A percentile compares a stretch with the other conserved stretches of the same genome.
Evolutionary conservation across 2,329 filamentous ascomycete species (phyloP).

Genomic region (Neocatenulostroma microsporum): DNA sequence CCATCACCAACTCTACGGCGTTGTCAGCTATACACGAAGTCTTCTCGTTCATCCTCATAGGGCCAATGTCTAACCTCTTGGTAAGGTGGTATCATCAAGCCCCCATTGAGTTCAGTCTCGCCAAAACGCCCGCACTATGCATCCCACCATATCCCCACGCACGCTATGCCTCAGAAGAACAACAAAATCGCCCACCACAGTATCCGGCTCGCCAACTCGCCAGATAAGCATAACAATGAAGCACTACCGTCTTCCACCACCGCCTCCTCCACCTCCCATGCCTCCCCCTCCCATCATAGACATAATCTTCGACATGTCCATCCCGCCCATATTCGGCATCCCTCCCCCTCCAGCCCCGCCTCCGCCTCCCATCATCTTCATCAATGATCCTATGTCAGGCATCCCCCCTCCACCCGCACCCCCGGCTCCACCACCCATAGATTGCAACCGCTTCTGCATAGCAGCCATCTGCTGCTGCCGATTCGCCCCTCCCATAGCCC

Average conservation of each 20-base stretch:
- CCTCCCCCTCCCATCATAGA: slow-evolving; percentile 57
- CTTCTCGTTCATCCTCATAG: too few species aligned
- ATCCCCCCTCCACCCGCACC: slow-evolving; percentile 55
- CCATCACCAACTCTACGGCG: too few species aligned
- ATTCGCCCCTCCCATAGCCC: slow-evolving; percentile 82
- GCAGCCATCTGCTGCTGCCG: slow-evolving; percentile 90
- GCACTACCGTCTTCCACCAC: slow-evolving; percentile 4
- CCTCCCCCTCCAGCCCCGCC: slow-evolving; percentile 43
- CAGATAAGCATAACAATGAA: not conserved
- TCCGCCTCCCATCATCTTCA: slow-evolving; percentile 79
- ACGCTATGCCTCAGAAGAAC: too few species aligned
- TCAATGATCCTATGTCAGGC: slow-evolving; percentile 77
- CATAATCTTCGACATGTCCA: slow-evolving; percentile 65
- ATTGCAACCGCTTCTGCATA: slow-evolving; percentile 91
- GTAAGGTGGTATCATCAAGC: not conserved
- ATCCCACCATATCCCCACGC: not conserved
- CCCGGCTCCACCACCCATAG: slow-evolving; percentile 71
- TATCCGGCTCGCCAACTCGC: not conserved
- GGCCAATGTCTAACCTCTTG: too few species aligned
- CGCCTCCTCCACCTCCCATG: not conserved
- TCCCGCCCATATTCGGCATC: slow-evolving; percentile 45
- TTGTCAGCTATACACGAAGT: too few species aligned
- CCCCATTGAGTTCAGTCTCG: too few species aligned
- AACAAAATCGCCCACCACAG: too few species aligned
- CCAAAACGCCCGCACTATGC: not conserved